Evolutionary conservation across 1,284 basidiomycete genomes (phyloP).

Genomic region (Sporisorium sorghi): DNA sequence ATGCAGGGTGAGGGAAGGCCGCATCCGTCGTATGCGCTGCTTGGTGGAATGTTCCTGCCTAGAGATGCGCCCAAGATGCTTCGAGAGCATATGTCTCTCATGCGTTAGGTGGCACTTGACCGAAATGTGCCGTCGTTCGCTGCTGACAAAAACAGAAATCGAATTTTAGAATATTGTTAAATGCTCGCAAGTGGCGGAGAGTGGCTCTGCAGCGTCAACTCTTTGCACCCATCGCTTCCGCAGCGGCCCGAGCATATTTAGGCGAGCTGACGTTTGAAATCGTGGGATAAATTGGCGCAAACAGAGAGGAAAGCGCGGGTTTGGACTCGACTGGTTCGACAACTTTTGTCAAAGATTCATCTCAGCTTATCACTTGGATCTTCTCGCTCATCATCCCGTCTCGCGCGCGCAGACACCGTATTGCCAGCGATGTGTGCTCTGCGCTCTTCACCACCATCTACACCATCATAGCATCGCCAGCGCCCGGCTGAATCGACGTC

Average conservation of each 20-base stretch:
- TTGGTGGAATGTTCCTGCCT: slow-evolving; percentile 7
- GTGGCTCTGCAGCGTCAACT: too few species aligned
- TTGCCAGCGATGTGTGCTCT: neutral
- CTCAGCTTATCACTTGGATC: slow-evolving; percentile 12
- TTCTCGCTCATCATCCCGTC: neutral
- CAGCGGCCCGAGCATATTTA: neutral
- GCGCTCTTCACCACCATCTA: neutral
- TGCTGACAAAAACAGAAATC: too few species aligned
- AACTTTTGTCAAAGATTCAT: neutral
- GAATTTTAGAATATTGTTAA: too few species aligned
- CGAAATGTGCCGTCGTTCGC: too few species aligned
- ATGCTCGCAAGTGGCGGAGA: too few species aligned
- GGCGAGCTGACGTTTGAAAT: neutral
- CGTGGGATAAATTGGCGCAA: neutral
- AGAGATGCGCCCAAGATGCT: slow-evolving; percentile 1
- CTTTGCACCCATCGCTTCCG: too few species aligned
- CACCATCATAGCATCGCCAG: too few species aligned
- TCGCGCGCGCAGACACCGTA: too few species aligned
- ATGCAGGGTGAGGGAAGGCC: neutral
- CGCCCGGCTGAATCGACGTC: neutral
- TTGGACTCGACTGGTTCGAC: too few species aligned
- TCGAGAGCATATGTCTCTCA: neutral
- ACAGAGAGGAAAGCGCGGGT: too few species aligned
- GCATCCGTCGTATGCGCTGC: neutral
- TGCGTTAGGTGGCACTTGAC: too few species aligned